These are phyloP conservation scores for Pichia sp. DNA, from an alignment of 1,139 yeast genomes.

Conservation along the genomic window DNA sequence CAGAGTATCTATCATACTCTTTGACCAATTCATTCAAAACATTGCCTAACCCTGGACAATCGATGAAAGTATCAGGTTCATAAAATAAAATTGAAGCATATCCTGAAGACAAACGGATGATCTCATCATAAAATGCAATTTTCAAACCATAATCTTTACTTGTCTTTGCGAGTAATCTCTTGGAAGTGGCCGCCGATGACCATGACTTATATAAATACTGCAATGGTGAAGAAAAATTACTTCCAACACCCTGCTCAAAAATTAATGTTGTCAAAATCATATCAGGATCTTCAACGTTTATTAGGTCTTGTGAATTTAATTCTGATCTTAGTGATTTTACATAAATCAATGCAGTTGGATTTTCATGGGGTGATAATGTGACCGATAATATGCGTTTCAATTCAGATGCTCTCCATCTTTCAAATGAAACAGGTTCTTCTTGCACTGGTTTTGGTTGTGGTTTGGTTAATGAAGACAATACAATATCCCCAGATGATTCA, in stretches of 20 bases:
- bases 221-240: conserved; percentile 32
- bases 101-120: conserved; percentile 50
- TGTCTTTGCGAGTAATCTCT: conserved; percentile 34
- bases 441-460: neutral
- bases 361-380: conserved; percentile 27
- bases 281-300: conserved; percentile 31
- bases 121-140: conserved; percentile 38
- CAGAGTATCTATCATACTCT: conserved; percentile 38
- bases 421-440: conserved; percentile 8
- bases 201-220: conserved; percentile 44
- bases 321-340: conserved; percentile 36
- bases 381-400: conserved; percentile 39
- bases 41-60: conserved; percentile 34
- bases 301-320: conserved; percentile 10
- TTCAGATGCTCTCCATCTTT: conserved; percentile 30
- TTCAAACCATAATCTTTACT: conserved; percentile 32
- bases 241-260: conserved; percentile 43
- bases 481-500: neutral
- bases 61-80: conserved; percentile 58
- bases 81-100: conserved; percentile 68
- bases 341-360: conserved; percentile 23
- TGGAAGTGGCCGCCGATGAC: conserved; percentile 34
- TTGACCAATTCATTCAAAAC: conserved; percentile 45
- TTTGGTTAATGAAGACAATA: neutral
- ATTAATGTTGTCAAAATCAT: conserved; percentile 48